Evolutionary conservation across 306 rosid genomes (phyloP).

Genomic region (Pterocarpus santalinus): DNA sequence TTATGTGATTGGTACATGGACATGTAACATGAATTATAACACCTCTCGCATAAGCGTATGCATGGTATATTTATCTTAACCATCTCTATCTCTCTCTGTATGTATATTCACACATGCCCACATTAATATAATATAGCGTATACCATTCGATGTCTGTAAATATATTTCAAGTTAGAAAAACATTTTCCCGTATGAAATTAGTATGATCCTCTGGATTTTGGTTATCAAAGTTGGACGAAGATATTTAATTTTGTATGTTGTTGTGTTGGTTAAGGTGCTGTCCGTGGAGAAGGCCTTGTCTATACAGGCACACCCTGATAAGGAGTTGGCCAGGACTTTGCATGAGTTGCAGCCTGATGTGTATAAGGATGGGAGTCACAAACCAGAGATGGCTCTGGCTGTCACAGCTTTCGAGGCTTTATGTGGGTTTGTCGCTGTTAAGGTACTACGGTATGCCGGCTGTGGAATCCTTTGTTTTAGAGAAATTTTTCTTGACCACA

Average conservation of each 20-base stretch:
- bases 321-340: conserved; percentile 68
- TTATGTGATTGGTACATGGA: background rate
- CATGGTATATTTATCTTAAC: too few relatives aligned
- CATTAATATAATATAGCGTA: too few relatives aligned
- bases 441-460: conserved; percentile 48
- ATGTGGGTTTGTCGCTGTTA: conserved; percentile 69
- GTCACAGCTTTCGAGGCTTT: conserved; percentile 75
- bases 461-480: background rate
- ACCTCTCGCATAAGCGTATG: too few relatives aligned
- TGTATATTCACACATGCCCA: too few relatives aligned
- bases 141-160: too few relatives aligned
- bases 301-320: conserved; percentile 86
- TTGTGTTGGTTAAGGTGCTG: conserved; percentile 59
- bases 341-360: conserved; percentile 65
- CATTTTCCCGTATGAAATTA: too few relatives aligned
- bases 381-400: conserved; percentile 90
- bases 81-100: too few relatives aligned
- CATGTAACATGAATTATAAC: too few relatives aligned
- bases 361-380: conserved; percentile 83
- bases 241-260: background rate
- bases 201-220: too few relatives aligned
- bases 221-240: too few relatives aligned
- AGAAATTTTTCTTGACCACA: too few relatives aligned
- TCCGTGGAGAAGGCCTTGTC: conserved; percentile 80
- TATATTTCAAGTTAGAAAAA: too few relatives aligned